Percentiles rank a stretch among this genome's conserved stretches.
These are phyloP conservation scores for Vigna radiata DNA, from an alignment of 306 rosid species.

Conservation along the genomic window DNA sequence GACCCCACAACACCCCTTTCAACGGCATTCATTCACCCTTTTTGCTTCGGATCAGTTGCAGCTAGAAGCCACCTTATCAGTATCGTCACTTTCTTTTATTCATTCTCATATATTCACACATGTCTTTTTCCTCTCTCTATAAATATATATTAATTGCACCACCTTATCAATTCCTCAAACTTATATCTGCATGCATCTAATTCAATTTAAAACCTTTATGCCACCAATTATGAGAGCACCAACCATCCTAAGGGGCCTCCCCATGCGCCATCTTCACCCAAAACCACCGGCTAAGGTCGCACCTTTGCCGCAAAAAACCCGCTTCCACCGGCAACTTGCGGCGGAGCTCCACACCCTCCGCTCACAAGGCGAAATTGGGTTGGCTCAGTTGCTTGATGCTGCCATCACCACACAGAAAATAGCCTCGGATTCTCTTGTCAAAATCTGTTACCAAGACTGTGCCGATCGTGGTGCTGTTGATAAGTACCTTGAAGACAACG, in stretches of 20 bases:
- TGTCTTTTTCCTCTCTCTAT: constrained; percentile 38
- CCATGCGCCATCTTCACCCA: constrained; percentile 36
- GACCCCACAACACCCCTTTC: constrained; percentile 13
- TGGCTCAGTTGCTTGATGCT: constrained; percentile 52
- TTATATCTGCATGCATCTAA: not conserved
- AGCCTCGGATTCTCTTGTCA: constrained; percentile 42
- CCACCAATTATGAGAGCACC: constrained; percentile 47
- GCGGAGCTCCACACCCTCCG: constrained; percentile 43
- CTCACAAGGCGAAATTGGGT: constrained; percentile 37
- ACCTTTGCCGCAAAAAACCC: constrained; percentile 45
- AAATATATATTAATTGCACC: not conserved
- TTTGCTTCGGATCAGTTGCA: constrained; percentile 31
- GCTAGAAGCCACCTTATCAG: constrained; percentile 37
- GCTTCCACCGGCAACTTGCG: constrained; percentile 43
- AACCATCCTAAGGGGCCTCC: constrained; percentile 45
- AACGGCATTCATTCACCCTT: constrained; percentile 36
- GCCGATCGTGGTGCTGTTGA: constrained; percentile 40
- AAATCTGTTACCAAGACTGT: constrained; percentile 20
- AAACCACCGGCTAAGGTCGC: constrained; percentile 23
- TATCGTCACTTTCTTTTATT: not conserved
- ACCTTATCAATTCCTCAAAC: constrained; percentile 32
- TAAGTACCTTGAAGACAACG: constrained; percentile 48
- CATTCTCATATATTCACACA: constrained; percentile 17
- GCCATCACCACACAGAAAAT: constrained; percentile 54
- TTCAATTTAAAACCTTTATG: not conserved